A percentile compares a stretch with the other conserved stretches of the same genome.
Evolutionary conservation across 208 protist genomes (phyloP).

Genomic region (Acanthamoeba sp.): DNA sequence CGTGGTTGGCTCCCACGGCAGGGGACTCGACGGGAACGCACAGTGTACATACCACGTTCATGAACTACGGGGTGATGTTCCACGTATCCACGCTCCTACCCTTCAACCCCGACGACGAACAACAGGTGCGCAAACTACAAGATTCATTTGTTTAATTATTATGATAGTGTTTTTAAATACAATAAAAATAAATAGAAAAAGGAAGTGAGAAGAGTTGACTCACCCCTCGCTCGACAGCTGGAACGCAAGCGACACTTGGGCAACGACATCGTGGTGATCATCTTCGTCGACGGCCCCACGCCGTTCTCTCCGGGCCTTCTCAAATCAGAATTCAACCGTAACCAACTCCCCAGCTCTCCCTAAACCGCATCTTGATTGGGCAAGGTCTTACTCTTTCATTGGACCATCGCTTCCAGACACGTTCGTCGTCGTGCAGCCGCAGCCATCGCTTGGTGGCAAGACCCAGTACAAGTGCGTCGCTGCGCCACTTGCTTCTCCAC

Average conservation of each 20-base stretch:
- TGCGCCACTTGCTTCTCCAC: not conserved
- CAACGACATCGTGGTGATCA: conserved; percentile 69
- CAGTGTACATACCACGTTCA: conserved; percentile 60
- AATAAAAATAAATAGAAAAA: too few species aligned
- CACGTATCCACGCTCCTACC: conserved; percentile 49
- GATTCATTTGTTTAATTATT: not conserved
- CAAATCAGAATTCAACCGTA: conserved; percentile 73
- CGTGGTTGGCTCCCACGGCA: not conserved
- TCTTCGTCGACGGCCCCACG: conserved; percentile 49
- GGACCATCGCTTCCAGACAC: not conserved
- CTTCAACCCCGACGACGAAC: conserved; percentile 45
- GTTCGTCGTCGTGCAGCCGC: not conserved
- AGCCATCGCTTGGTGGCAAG: not conserved
- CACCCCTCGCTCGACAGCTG: not conserved
- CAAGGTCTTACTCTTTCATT: too few species aligned
- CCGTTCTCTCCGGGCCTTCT: conserved; percentile 45
- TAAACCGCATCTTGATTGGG: too few species aligned
- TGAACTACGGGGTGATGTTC: conserved; percentile 43
- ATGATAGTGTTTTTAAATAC: not conserved
- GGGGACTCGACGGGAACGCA: conserved; percentile 50
- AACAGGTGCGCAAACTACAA: conserved; percentile 22
- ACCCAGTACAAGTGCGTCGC: not conserved
- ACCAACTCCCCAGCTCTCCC: too few species aligned
- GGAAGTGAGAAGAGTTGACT: too few species aligned
- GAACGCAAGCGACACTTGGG: conserved; percentile 60